A percentile compares a stretch with the other conserved stretches of the same genome.
These are phyloP conservation scores for Quercus tomentella DNA, from an alignment of 331 rosid species.

Conservation along the genomic window DNA sequence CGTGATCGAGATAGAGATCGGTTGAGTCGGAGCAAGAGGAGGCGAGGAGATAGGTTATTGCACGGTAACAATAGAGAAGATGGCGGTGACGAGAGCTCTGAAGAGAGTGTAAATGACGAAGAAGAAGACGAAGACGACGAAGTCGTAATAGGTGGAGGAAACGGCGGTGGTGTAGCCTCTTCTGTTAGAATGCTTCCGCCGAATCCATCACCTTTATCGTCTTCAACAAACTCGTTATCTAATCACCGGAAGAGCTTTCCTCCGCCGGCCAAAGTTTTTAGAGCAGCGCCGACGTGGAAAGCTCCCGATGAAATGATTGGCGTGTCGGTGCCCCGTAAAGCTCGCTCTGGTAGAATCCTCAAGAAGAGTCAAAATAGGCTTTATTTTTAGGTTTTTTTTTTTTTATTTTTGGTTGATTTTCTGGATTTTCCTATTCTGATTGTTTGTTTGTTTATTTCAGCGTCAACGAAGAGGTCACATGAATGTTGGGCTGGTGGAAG, in stretches of 20 bases:
- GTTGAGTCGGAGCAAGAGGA: slow-evolving; percentile 65
- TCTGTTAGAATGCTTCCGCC: slow-evolving; percentile 89
- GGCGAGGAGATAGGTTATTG: slow-evolving; percentile 77
- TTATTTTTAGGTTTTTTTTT: too few species aligned
- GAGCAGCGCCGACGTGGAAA: slow-evolving; percentile 71
- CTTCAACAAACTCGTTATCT: slow-evolving; percentile 32
- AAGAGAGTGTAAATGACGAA: slow-evolving; percentile 86
- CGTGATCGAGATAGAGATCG: slow-evolving; percentile 92
- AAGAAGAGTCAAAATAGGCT: too few species aligned
- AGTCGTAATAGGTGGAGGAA: slow-evolving; percentile 24
- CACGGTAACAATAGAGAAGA: slow-evolving; percentile 72
- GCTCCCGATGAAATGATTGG: slow-evolving; percentile 96
- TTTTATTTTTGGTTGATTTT: not conserved
- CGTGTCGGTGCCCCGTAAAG: slow-evolving; percentile 78
- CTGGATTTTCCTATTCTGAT: slow-evolving; percentile 4
- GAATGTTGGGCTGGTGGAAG: slow-evolving; percentile 72
- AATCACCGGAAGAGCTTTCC: slow-evolving; percentile 83
- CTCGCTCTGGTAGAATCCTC: slow-evolving; percentile 72
- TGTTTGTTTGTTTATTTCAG: slow-evolving; percentile 28
- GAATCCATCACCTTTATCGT: slow-evolving; percentile 45
- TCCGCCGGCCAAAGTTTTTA: slow-evolving; percentile 56
- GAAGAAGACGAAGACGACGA: slow-evolving; percentile 60
- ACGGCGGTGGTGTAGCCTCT: slow-evolving; percentile 31
- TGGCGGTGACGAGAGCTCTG: slow-evolving; percentile 80
- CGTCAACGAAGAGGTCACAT: slow-evolving; percentile 84